Evolutionary conservation across 257 asterid genomes (phyloP), one percentile per base, ranked within the genome.

Genomic region (Salvia splendens): DNA sequence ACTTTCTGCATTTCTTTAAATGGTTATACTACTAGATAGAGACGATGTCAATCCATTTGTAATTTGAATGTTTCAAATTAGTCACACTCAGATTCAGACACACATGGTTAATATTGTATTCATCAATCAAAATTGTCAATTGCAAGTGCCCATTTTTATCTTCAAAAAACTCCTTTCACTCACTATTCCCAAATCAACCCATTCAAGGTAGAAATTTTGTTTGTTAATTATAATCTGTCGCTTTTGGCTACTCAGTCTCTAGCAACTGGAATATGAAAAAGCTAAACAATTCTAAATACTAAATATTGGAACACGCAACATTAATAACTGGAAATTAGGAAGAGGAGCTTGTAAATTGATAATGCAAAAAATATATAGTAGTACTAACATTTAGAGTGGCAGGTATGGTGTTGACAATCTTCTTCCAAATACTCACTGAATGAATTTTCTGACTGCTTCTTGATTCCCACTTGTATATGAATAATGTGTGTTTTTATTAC

Each of bases 351-450:
- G 8, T 40, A 40, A 40, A 7, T 6, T 40, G 45, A 40, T 40
- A 8, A 40, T 40, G 45, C 45, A 40, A 40, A 24, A 24, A 24
- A 24, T 24, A 24, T 24, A 24, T 24, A 24, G 20, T 24, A 24
- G 30, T 24, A 2, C 6, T 1, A 40, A 2, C 10, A 40, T 6
- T 1, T 40, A 40, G 3, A 40, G 45, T 5, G 11, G 45, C 45
- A 40, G 11, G 3, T 40, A 7, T 9, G 45, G 45, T 40, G 36
- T 47, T 65, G 76, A 73, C 58, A 64, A 24, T 47, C 76, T 49
- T 43, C 71, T 69, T 73, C 73, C 82, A 43, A 73, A 77, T 72
- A 46, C 79, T 62, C 12, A 1, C 51, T 70, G 69, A 61, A 71
- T 28, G 38, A 63, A 2, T 24, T 38, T 49, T 73, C 67, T 66